phyloP scores from a whole-genome alignment of 2,329 filamentous ascomycete species.

The Colletotrichum gigasporum region DNA sequence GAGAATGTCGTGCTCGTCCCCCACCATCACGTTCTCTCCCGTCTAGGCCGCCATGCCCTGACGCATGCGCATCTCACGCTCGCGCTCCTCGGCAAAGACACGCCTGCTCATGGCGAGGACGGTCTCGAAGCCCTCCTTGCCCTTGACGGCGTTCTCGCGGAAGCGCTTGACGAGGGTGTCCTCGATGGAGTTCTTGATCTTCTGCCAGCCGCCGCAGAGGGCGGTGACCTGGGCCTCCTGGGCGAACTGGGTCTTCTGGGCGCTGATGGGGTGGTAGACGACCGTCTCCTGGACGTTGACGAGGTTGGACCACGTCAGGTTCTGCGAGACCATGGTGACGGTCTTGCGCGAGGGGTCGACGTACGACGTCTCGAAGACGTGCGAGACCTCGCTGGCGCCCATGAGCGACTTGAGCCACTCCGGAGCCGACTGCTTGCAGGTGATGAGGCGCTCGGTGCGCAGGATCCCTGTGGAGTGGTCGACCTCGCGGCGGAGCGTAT shows the following conservation, averaged over 20 bases:
- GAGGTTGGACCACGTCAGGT: slow-evolving; percentile 92
- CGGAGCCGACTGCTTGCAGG: slow-evolving; percentile 71
- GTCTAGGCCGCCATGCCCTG: slow-evolving; percentile 24
- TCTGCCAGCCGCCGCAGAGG: slow-evolving; percentile 95
- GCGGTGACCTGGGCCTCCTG: slow-evolving; percentile 95
- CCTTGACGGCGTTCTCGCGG: slow-evolving; percentile 89
- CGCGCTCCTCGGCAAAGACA: slow-evolving; percentile 90
- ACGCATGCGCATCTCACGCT: slow-evolving; percentile 55
- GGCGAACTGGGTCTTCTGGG: slow-evolving; percentile 78
- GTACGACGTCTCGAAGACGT: slow-evolving; percentile 95
- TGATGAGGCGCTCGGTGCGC: slow-evolving; percentile 70
- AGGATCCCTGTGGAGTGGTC: slow-evolving; percentile 67
- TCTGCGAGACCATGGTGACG: slow-evolving; percentile 96
- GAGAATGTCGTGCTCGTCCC: background rate
- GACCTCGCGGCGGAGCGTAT: slow-evolving; percentile 81
- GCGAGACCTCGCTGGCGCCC: slow-evolving; percentile 78
- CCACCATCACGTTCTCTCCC: background rate
- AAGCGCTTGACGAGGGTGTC: slow-evolving; percentile 90
- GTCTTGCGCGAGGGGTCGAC: slow-evolving; percentile 85
- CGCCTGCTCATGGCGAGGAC: slow-evolving; percentile 93
- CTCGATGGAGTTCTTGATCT: slow-evolving; percentile 95
- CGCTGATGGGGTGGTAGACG: slow-evolving; percentile 74
- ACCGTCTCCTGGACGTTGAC: slow-evolving; percentile 94
- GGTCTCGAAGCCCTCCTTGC: slow-evolving; percentile 92
- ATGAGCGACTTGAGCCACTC: slow-evolving; percentile 85